Base-by-base conservation (phyloP, 2,329 filamentous ascomycete genomes). In the Ophiostoma tasmaniense region DNA sequence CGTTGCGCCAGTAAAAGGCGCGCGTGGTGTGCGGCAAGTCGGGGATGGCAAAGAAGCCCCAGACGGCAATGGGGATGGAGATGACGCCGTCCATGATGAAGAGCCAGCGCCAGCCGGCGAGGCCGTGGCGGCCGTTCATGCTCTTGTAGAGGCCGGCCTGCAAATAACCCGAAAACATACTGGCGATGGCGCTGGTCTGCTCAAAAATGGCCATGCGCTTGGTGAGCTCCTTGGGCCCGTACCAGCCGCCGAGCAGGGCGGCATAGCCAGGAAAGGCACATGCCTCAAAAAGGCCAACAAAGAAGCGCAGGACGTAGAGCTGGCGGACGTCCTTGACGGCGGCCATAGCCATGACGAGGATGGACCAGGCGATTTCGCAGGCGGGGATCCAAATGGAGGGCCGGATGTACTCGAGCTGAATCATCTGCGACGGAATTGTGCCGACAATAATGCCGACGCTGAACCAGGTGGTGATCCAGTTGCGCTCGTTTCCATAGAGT, bases 121-220 rank as follows among this genome's bases (percentile, higher is more conserved):
- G 72, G 0, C 77, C 78, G 11, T 75, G 71, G 1, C 71, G 70
- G 0, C 84, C 82, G 69, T 87, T 73, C 69, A 80, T 74, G 22
- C 79, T 78, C n/a, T 77, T 75, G 72, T 81, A 76, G 37, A 82
- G 80, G 13, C 83, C 85, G 0, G 82, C 84, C 74, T 88, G 85
- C 66, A 89, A 82, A 75, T 87, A 87, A 0, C 86, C 86, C 14
- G 83, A 83, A 66, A 89, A 85, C 82, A 88, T 85, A 0, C 82
- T 86, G 0, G 85, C 86, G 0, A 84, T 84, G 2, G 87, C 77
- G 0, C 85, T 85, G 2, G 83, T 85, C 1, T 84, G 82, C 2
- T 84, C 87, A 75, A 88, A 88, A 67, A 89, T 83, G 14, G 84
- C 85, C 35, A 80, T 83, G 1, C 86, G 80, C 74, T 88, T 89